Evolutionary conservation across 345 rosid species (phyloP), one percentile per base, ranked within the genome.

Genomic region (Dipteronia dyeriana): DNA sequence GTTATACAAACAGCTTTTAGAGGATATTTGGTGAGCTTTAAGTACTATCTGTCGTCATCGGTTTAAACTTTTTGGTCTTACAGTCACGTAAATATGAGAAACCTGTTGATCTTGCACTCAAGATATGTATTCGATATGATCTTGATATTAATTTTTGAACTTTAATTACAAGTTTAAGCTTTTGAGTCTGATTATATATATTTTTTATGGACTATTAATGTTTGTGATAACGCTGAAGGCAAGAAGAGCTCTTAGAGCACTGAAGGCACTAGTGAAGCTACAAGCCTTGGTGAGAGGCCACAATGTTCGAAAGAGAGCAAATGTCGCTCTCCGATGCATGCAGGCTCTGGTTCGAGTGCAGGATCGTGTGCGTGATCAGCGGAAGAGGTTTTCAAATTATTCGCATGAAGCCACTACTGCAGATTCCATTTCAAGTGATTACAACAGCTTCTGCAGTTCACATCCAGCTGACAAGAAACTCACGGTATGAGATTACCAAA

Each of bases 251-350:
- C 79, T 92, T 56, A 82, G 87, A 43, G 97, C 97, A 25, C 82
- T 91, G 64, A 88, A 86, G 82, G 98, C 95, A 67, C 66, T 92
- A 73, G 97, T 94, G 82, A 87, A 85, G 88, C 90, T 94, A 61
- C 98, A 94, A 87, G 98, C 97, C 8, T 74, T 92, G n/a, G 97
- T 92, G 75, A 90, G 98, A 85, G 98, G 98, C 29, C 88, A 90
- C 78, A 89, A 86, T 65, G 97, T 90, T 10, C 83, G 98, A 63
- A 91, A 85, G 82, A 88, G 89, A 84, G 93, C 97, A 45, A 87
- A 86, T 61, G 76, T 71, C 83, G 86, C 95, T 49, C 87, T 94
- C 66, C 78, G 84, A 53, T 89, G 95, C 78, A 81, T 92, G 88
- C 97, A 89, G 76, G 96, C 95, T 14, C 75, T 94, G 66, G 90